Evolutionary conservation across 2,329 filamentous ascomycete genomes (phyloP).

Genomic region (Cercospora sp.): DNA sequence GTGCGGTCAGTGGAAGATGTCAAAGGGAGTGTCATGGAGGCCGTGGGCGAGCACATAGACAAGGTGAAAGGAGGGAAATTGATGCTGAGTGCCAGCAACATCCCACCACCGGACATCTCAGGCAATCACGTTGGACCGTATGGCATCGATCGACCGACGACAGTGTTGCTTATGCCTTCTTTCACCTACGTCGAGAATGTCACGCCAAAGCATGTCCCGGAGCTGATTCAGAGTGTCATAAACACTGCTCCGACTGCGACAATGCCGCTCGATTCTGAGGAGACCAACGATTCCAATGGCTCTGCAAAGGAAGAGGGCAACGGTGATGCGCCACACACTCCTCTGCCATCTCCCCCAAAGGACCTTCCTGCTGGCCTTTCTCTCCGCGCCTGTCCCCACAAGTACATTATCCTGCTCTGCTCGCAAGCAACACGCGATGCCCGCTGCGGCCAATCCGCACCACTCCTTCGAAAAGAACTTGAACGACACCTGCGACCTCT

Average conservation of each 20-base stretch:
- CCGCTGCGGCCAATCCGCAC: constrained; percentile 90
- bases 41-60: constrained; percentile 44
- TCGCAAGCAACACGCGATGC: constrained; percentile 93
- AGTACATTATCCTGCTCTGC: constrained; percentile 86
- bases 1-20: constrained; percentile 85
- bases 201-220: constrained; percentile 69
- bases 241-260: constrained; percentile 72
- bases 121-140: constrained; percentile 53
- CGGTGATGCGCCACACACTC: constrained; percentile 20
- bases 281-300: constrained; percentile 10
- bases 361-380: constrained; percentile 45
- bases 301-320: constrained; percentile 14
- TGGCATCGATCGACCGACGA: constrained; percentile 67
- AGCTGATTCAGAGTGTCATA: constrained; percentile 70
- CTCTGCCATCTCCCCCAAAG: constrained; percentile 19
- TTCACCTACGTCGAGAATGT: constrained; percentile 84
- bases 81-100: constrained; percentile 91
- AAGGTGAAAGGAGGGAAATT: constrained; percentile 56
- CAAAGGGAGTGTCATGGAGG: constrained; percentile 62
- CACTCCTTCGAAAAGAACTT: constrained; percentile 82
- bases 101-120: constrained; percentile 70
- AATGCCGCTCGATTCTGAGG: constrained; percentile 53
- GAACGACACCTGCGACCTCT: constrained; percentile 83
- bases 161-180: constrained; percentile 78
- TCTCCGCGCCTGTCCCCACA: constrained; percentile 73